phyloP scores from a whole-genome alignment of 176 grass and related monocot species.

The Avena eriantha region DNA sequence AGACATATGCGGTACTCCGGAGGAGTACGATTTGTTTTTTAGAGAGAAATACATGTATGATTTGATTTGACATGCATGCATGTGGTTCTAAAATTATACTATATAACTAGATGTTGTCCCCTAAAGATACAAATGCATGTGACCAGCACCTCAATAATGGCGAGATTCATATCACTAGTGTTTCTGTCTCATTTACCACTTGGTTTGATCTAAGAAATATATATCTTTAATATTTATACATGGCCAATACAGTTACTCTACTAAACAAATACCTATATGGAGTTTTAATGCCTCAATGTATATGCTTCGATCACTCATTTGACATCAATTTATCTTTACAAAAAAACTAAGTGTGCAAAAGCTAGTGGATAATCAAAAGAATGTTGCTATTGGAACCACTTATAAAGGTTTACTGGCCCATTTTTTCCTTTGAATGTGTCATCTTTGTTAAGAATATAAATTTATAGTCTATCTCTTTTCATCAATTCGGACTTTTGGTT shows the following conservation, averaged over 20 bases:
- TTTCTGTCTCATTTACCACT: background rate
- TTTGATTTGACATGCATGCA: constrained; percentile 29
- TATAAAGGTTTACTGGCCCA: no score
- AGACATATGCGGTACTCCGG: background rate
- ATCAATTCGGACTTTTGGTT: no score
- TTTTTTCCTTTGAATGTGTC: no score
- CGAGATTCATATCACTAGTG: background rate
- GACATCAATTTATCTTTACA: background rate
- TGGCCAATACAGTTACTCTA: background rate
- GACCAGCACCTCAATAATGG: constrained; percentile 28
- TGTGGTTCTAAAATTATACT: background rate
- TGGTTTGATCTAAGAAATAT: background rate
- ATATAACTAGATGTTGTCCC: background rate
- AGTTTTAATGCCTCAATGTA: background rate
- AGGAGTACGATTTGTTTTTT: background rate
- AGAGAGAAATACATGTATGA: background rate
- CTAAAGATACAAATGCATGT: constrained; percentile 55
- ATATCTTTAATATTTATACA: background rate
- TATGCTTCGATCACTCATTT: background rate
- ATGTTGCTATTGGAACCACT: no score
- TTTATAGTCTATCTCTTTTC: no score
- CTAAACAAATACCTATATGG: background rate
- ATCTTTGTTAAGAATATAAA: no score
- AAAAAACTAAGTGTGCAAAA: background rate
- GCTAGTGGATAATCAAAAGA: no score